Base-by-base conservation (phyloP, 257 asterid genomes). In the Nicotiana benthamiana region DNA sequence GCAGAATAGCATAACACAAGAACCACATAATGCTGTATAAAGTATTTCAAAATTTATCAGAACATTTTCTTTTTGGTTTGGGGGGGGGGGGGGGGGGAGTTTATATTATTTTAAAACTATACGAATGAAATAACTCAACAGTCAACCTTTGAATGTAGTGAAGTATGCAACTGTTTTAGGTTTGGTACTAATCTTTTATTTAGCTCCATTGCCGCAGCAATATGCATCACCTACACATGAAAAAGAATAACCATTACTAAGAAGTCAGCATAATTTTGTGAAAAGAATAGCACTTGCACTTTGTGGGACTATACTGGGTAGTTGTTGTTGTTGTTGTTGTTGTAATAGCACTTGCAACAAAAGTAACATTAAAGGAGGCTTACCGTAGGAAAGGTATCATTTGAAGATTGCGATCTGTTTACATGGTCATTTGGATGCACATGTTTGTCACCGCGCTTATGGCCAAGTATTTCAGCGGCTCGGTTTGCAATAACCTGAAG, bases 341-440 rank as follows among this genome's bases (percentile, higher is more conserved):
- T n/a, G n/a, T n/a, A 63, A 64, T 22, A 43, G 77, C 26, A 54
- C 63, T 75, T 83, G 65, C 86, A 52, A 70, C 53, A 72, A 43
- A 70, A 70, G 77, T 70, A 40, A 70, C 34, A 70, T 15, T 70
- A 43, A 22, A 43, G 75, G 83, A 75, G 80, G 80, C 99, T 90
- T 86, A 96, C 99, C 27, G 98, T 96, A 26, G 99, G 98, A 87
- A 96, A 94, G 32, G 99, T 96, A 85, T 96, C 99, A 80, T 96
- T 96, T 60, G 99, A 96, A 86, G 99, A 96, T 84, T 96, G 98
- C 59, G 99, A 96, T 80, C 97, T 87, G 86, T 96, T 32, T 76
- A 96, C 99, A 70, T 96, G 99, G 86, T 96, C 99, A 81, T 92
- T 96, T 77, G 98, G 99, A 83, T 96, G 99, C 82, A 96, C 98